Evolutionary conservation across 306 rosid genomes (phyloP).

Genomic region (Phaseolus lunatus): DNA sequence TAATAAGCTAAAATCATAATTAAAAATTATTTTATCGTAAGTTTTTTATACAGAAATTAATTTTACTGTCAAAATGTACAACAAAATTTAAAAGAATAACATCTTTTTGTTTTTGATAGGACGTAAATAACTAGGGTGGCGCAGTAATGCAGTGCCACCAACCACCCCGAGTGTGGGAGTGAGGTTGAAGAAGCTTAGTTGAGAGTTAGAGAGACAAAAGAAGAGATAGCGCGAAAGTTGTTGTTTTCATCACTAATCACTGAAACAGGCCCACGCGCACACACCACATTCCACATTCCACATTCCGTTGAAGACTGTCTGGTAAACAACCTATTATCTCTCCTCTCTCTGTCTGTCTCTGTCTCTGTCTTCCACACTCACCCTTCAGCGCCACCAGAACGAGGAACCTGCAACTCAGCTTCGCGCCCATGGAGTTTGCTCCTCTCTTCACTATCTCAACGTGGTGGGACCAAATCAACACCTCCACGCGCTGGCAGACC

Average conservation of each 20-base stretch:
- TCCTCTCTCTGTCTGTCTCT: too few species aligned
- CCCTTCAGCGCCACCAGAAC: conserved; percentile 33
- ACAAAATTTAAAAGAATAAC: too few species aligned
- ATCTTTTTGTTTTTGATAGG: too few species aligned
- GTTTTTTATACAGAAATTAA: too few species aligned
- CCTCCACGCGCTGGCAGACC: conserved; percentile 61
- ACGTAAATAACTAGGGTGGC: neutral
- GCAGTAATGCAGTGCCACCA: neutral
- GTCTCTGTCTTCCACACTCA: neutral
- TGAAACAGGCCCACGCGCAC: neutral
- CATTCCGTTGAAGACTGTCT: conserved; percentile 29
- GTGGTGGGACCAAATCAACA: conserved; percentile 78
- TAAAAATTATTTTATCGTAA: too few species aligned
- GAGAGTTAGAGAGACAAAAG: neutral
- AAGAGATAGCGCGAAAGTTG: conserved; percentile 16
- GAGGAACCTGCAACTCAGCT: conserved; percentile 63
- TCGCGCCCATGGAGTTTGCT: conserved; percentile 40
- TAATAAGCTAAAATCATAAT: too few species aligned
- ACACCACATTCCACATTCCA: neutral
- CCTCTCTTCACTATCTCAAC: conserved; percentile 51
- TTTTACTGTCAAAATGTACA: too few species aligned
- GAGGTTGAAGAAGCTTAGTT: conserved; percentile 34
- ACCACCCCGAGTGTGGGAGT: neutral
- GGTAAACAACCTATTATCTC: conserved; percentile 20
- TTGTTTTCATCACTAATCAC: neutral